Evolutionary conservation across 305 asterid species (phyloP).

Genomic region (Euphrasia arctica): DNA sequence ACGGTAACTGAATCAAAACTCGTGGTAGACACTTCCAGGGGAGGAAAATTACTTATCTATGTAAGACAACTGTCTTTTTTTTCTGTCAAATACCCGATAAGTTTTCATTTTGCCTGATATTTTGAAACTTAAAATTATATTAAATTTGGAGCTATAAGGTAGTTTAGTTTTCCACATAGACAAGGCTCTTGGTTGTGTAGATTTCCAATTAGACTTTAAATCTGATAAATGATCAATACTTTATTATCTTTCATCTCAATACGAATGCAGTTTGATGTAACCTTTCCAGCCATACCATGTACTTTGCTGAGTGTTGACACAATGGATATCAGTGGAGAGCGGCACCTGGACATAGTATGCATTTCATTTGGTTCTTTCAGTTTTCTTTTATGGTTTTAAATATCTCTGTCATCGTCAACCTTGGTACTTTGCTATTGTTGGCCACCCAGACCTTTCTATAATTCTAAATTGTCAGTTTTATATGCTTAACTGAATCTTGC

Average conservation of each 20-base stretch:
- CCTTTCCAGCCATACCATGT: slow-evolving; percentile 85
- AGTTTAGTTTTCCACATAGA: slow-evolving; percentile 15
- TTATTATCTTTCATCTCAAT: slow-evolving; percentile 20
- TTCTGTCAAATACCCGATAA: slow-evolving; percentile 18
- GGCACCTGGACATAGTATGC: slow-evolving; percentile 88
- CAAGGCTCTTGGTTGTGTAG: slow-evolving; percentile 7
- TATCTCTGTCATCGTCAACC: slow-evolving; percentile 5
- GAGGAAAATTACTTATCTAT: slow-evolving; percentile 79
- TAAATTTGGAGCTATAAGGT: slow-evolving; percentile 12
- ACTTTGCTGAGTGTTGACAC: slow-evolving; percentile 92
- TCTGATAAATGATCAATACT: slow-evolving; percentile 1
- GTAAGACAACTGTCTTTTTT: slow-evolving; percentile 40
- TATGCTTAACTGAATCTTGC: slow-evolving; percentile 30
- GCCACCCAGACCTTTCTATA: slow-evolving; percentile 16
- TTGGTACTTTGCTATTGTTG: slow-evolving; percentile 23
- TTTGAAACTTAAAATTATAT: slow-evolving; percentile 19
- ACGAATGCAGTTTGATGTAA: slow-evolving; percentile 83
- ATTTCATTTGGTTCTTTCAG: slow-evolving; percentile 22
- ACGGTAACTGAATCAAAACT: slow-evolving; percentile 84
- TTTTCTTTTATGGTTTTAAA: slow-evolving; percentile 17
- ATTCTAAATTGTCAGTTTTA: slow-evolving; percentile 14
- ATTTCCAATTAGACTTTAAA: slow-evolving; percentile 9
- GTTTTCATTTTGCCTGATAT: slow-evolving; percentile 12
- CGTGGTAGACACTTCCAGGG: slow-evolving; percentile 92
- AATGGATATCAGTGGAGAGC: slow-evolving; percentile 98